Conservation (phyloP, 352 stramenopile species). For the Globisporangium cystogenes region DNA sequence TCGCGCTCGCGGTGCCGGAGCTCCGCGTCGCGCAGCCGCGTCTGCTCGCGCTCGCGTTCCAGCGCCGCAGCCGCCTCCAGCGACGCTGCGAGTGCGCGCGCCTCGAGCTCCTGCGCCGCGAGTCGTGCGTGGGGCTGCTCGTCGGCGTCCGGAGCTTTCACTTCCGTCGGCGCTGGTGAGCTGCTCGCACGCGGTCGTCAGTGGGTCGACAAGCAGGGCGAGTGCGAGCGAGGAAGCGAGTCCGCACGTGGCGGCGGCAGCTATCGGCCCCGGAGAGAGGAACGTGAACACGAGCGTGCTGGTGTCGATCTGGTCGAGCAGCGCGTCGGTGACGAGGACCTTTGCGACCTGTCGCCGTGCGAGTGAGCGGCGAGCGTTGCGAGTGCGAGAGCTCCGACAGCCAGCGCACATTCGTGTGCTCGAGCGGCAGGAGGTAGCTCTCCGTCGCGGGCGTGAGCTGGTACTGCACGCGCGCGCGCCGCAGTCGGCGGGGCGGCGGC, state of each 20-base stretch:
- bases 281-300: slow-evolving; percentile 42
- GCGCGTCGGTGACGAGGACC: slow-evolving; percentile 49
- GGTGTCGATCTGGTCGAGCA: slow-evolving; percentile 31
- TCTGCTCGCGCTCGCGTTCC: slow-evolving; percentile 22
- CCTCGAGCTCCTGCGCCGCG: not conserved
- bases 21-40: slow-evolving; percentile 20
- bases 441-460: slow-evolving; percentile 45
- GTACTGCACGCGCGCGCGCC: slow-evolving; percentile 35
- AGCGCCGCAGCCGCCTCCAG: slow-evolving; percentile 16
- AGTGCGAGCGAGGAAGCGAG: too few relatives aligned
- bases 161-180: not conserved
- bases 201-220: too few relatives aligned
- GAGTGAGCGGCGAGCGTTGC: not conserved
- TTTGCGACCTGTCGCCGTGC: slow-evolving; percentile 36
- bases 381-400: not conserved
- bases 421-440: slow-evolving; percentile 39
- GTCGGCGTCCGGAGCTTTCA: not conserved
- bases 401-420: slow-evolving; percentile 49
- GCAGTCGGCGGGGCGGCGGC: slow-evolving; percentile 1
- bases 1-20: slow-evolving; percentile 21
- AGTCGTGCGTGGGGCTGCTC: slow-evolving; percentile 2
- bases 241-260: not conserved
- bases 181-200: too few relatives aligned
- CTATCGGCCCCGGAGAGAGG: slow-evolving; percentile 10
- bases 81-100: slow-evolving; percentile 16